Evolutionary conservation across 306 rosid genomes (phyloP).

Genomic region (Fragaria vesca): DNA sequence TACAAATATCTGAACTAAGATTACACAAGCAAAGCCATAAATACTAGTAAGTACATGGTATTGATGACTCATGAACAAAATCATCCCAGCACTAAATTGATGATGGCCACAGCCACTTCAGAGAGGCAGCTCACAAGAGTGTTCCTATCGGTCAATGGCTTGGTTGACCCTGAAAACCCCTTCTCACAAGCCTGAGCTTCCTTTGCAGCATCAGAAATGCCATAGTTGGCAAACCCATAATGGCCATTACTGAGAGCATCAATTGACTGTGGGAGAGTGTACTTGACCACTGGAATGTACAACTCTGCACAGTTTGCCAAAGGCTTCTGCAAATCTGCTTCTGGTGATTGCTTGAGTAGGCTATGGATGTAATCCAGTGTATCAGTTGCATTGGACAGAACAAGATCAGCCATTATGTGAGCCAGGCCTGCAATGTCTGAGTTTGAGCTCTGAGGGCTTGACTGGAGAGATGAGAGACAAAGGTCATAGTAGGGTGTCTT

Average conservation of each 20-base stretch:
- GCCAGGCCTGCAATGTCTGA: slow-evolving; percentile 29
- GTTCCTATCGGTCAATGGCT: slow-evolving; percentile 52
- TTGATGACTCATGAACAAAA: not conserved
- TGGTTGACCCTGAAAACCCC: slow-evolving; percentile 40
- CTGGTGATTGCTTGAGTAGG: slow-evolving; percentile 25
- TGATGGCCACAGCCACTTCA: slow-evolving; percentile 60
- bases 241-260: slow-evolving; percentile 56
- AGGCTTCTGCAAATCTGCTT: slow-evolving; percentile 39
- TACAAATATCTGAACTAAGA: slow-evolving; percentile 5
- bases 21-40: not conserved
- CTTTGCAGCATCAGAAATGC: slow-evolving; percentile 65
- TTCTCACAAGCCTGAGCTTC: slow-evolving; percentile 62
- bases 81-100: slow-evolving; percentile 44
- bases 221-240: slow-evolving; percentile 68
- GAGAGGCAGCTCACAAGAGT: slow-evolving; percentile 48
- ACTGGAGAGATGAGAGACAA: slow-evolving; percentile 30
- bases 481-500: slow-evolving; percentile 30
- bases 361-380: slow-evolving; percentile 24
- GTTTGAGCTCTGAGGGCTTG: slow-evolving; percentile 27
- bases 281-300: slow-evolving; percentile 73
- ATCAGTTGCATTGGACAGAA: slow-evolving; percentile 24
- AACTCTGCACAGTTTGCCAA: slow-evolving; percentile 78
- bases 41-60: not conserved
- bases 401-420: slow-evolving; percentile 12
- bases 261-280: slow-evolving; percentile 73